Base-by-base conservation (phyloP, 768 basidiomycete genomes). In the Xerocomus spinulosus region DNA sequence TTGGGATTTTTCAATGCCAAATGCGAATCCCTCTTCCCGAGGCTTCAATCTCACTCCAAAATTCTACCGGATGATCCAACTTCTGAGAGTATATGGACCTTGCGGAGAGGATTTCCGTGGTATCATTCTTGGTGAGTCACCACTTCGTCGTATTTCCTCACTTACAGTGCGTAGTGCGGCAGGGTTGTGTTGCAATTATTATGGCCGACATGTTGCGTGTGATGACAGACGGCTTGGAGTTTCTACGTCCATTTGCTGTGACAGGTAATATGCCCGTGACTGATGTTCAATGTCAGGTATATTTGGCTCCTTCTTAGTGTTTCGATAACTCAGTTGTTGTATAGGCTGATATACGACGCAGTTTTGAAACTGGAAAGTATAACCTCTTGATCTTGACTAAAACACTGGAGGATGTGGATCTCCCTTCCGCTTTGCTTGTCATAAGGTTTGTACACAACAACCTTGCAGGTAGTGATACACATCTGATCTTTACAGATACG, bases 41-140 rank as follows among this genome's bases (percentile, higher is more conserved):
- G 73, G 79, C 5, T 82, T 79, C 58, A 90, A 90, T 56, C 77
- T 86, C 15, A 79, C 82, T 0, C 79, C 78, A 1, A 89, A 91
- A 50, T 80, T 89, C 50, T 55, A 75, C 34, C 77, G 71, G 53
- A 61, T 91, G 21, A 68, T 83, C 3, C 76, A 87, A 39, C 66
- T 81, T 36, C 69, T 91, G 34, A 74, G 74, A 47, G 72, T 76
- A 1, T 83, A 76, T 58, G 70, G 73, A 48, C 66, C 71, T 13
- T 72, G 77, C 39, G 79, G 78, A 5, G 74, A 80, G 42, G 55
- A 61, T 4, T 89, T 91, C 58, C 78, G 85, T 37, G 84, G 80
- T 14, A 71, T 90, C 20, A 63, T 91, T 23, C 74, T 88, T 52
- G 86, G 88, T 87, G 55, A 47, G 61, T 29, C 35, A 32, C 21